Evolutionary conservation across 2,329 filamentous ascomycete species (phyloP), one percentile per base, ranked within the genome.

Genomic region (Aureobasidium sp.): DNA sequence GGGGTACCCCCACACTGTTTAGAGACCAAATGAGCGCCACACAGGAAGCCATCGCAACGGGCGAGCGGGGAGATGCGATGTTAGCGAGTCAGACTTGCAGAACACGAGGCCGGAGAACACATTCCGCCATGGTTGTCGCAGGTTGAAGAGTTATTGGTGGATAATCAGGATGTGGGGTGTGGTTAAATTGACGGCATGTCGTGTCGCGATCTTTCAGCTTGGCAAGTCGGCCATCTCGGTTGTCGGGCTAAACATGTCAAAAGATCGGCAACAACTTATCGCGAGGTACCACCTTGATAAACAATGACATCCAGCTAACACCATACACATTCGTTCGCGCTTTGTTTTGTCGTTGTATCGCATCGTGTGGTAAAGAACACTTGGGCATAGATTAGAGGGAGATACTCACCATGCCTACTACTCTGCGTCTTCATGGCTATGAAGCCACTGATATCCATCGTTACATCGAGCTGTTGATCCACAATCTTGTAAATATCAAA

Each of bases 401-500:
- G 21, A 10, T 4, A 10, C 29, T 25, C 25, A 57, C 13, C 29
- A 78, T 79, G 66, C 76, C 76, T 54, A 65, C 69, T 52, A 55
- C 64, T 45, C 69, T 75, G 59, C 71, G 68, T 49, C 69, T 75
- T 42, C 72, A 77, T 63, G 74, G 72, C 61, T 70, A 79, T 42
- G 72, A 72, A 60, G 72, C 75, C 62, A 67, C 71, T 30, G 69
- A 78, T 47, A 76, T 84, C 59, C 80, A 81, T 66, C 68, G 72
- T n/a, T 74, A 83, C 63, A 86, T 92, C 70, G 78, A 83, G 42
- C 78, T 84, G 21, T 79, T 92, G 63, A 91, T 90, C 67, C 75
- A 87, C 70, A 89, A 89, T 69, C 79, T 93, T 45, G 81, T 92
- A 71, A 89, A 89, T 73, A 91, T 92, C 75, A 84, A 85, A 69